phyloP scores from a whole-genome alignment of 2,329 filamentous ascomycete genomes.

The Coniochaeta ligniaria region DNA sequence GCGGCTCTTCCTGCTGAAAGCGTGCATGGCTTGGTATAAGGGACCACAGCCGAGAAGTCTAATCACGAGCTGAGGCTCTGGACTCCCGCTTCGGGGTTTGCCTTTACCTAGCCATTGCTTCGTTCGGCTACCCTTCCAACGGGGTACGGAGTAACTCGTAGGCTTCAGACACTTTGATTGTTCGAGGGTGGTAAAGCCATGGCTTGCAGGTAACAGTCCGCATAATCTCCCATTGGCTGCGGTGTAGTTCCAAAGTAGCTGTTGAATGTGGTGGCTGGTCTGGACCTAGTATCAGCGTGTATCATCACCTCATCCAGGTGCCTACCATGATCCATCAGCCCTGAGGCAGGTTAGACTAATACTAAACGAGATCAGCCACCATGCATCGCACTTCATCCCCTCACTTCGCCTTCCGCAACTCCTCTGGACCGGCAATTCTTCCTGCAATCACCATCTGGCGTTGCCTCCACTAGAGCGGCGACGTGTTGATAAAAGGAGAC shows the following conservation, averaged over 20 bases:
- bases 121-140: neutral
- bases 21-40: neutral
- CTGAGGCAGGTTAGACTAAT: neutral
- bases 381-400: neutral
- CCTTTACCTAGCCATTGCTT: neutral
- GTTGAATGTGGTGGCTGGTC: neutral
- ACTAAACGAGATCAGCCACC: neutral
- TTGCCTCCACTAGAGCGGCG: neutral
- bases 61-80: neutral
- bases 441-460: neutral
- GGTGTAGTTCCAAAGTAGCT: neutral
- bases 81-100: neutral
- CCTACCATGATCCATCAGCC: neutral
- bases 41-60: neutral
- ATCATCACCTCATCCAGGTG: neutral
- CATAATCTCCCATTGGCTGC: neutral
- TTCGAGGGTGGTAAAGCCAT: neutral
- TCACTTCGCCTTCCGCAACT: neutral
- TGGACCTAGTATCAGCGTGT: neutral
- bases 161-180: neutral
- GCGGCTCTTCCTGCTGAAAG: neutral
- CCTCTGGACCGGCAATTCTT: neutral
- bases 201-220: neutral
- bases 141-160: too few relatives aligned
- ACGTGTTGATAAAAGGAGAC: neutral